Conservation (phyloP, 176 grass and related monocot species). For the Carex cristatella region DNA sequence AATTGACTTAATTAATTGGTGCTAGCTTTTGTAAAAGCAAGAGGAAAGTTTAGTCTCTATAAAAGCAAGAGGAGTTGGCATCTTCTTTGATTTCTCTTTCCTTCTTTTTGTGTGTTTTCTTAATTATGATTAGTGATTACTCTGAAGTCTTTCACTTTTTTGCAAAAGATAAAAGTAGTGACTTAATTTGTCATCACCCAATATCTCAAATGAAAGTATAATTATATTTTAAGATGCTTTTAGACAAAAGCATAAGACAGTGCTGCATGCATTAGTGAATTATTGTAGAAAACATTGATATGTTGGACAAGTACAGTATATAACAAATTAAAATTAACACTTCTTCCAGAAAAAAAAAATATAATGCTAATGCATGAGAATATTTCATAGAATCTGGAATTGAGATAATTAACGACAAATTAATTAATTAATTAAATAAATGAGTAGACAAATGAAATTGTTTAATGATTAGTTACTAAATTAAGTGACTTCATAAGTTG, state of each 20-base stretch:
- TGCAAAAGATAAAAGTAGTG: not conserved
- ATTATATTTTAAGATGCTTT: not conserved
- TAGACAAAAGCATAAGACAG: not conserved
- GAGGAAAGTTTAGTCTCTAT: not conserved
- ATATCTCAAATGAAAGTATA: constrained; percentile 5
- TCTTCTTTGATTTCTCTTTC: not conserved
- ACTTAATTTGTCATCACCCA: constrained; percentile 4
- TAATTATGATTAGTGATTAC: constrained; percentile 3
- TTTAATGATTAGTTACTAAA: not conserved
- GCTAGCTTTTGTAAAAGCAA: not conserved
- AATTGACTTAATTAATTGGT: not conserved
- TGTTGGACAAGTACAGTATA: not conserved
- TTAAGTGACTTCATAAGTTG: not conserved
- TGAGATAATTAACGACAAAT: not conserved
- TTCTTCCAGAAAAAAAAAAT: not conserved
- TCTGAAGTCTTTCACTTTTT: not conserved
- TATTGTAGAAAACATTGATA: not conserved
- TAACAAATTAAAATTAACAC: not conserved
- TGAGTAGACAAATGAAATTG: not conserved
- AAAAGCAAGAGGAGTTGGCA: not conserved
- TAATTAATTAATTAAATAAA: not conserved
- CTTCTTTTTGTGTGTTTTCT: not conserved
- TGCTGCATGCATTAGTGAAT: no score
- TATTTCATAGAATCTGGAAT: not conserved
- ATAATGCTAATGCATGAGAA: not conserved